phyloP scores from a whole-genome alignment of 495 filamentous ascomycete genomes.

The Neurospora africana region DNA sequence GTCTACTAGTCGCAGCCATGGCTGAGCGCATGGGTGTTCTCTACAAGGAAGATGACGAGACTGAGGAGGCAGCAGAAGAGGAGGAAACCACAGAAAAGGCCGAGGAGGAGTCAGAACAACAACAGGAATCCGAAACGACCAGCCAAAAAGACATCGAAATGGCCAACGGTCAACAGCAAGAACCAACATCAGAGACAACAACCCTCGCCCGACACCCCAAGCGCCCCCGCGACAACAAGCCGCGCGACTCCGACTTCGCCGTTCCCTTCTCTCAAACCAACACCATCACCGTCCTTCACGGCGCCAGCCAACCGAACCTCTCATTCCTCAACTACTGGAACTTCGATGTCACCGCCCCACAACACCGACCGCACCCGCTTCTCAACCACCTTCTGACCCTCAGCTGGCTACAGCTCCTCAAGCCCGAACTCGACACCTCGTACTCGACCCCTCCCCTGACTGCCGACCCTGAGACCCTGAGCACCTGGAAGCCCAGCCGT shows the following conservation, averaged over 20 bases:
- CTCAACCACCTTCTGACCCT: slow-evolving; percentile 68
- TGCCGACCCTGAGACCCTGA: slow-evolving; percentile 44
- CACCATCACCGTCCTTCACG: slow-evolving; percentile 78
- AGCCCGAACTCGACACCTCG: slow-evolving; percentile 59
- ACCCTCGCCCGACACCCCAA: slow-evolving; percentile 1
- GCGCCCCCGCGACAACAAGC: slow-evolving; percentile 18
- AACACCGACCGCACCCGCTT: slow-evolving; percentile 61
- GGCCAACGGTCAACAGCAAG: slow-evolving; percentile 6
- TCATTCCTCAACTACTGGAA: slow-evolving; percentile 76
- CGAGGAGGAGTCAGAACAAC: background rate
- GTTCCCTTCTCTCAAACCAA: slow-evolving; percentile 52
- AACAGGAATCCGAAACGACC: background rate
- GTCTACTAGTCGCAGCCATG: slow-evolving; percentile 74
- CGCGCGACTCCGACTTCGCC: slow-evolving; percentile 23
- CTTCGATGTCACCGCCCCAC: slow-evolving; percentile 60
- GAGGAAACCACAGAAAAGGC: slow-evolving; percentile 13
- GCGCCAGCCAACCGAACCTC: slow-evolving; percentile 83
- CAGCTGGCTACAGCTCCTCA: slow-evolving; percentile 81
- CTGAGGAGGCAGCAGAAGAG: slow-evolving; percentile 27
- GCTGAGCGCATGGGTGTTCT: slow-evolving; percentile 89
- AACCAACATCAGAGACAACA: background rate
- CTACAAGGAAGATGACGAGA: slow-evolving; percentile 25
- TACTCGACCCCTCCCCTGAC: slow-evolving; percentile 50
- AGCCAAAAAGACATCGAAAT: slow-evolving; percentile 10
- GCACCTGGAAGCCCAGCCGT: slow-evolving; percentile 61